Conservation (phyloP, 768 basidiomycete species). For the Stropharia rugosoannulata region DNA sequence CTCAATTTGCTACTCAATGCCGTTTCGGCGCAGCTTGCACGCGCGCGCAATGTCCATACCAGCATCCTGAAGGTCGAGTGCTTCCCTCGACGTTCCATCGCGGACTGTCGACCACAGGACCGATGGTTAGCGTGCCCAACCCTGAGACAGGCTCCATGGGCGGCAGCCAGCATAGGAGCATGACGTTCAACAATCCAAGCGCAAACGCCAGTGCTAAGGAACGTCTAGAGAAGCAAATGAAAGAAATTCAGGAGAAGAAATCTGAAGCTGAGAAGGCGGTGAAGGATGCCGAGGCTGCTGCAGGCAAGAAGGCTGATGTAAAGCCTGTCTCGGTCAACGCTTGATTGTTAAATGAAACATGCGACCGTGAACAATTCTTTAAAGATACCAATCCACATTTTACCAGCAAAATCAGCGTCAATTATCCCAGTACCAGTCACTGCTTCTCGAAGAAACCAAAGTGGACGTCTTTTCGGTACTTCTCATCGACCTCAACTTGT, state of each 20-base stretch:
- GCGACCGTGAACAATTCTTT: neutral
- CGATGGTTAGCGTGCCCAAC: slow-evolving; percentile 57
- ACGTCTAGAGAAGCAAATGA: slow-evolving; percentile 41
- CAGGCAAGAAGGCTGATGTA: slow-evolving; percentile 59
- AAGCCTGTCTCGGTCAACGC: slow-evolving; percentile 49
- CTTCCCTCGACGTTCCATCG: slow-evolving; percentile 81
- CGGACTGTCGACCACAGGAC: slow-evolving; percentile 60
- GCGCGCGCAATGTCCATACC: slow-evolving; percentile 82
- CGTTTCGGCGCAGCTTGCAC: slow-evolving; percentile 87
- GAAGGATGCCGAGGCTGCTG: slow-evolving; percentile 60
- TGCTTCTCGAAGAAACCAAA: neutral
- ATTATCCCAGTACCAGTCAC: neutral
- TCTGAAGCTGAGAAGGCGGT: slow-evolving; percentile 63
- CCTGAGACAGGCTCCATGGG: slow-evolving; percentile 71
- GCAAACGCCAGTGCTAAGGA: slow-evolving; percentile 41
- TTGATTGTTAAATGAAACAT: slow-evolving; percentile 12
- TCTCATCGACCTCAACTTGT: neutral
- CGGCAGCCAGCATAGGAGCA: slow-evolving; percentile 64
- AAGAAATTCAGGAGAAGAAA: slow-evolving; percentile 68
- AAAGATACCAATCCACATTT: neutral
- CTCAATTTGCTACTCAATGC: slow-evolving; percentile 57
- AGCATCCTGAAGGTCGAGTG: slow-evolving; percentile 86
- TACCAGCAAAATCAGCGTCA: neutral
- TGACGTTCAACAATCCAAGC: slow-evolving; percentile 63
- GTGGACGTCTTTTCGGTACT: neutral